phyloP scores from a whole-genome alignment of 805 yeast genomes.

The Candida railenensis region DNA sequence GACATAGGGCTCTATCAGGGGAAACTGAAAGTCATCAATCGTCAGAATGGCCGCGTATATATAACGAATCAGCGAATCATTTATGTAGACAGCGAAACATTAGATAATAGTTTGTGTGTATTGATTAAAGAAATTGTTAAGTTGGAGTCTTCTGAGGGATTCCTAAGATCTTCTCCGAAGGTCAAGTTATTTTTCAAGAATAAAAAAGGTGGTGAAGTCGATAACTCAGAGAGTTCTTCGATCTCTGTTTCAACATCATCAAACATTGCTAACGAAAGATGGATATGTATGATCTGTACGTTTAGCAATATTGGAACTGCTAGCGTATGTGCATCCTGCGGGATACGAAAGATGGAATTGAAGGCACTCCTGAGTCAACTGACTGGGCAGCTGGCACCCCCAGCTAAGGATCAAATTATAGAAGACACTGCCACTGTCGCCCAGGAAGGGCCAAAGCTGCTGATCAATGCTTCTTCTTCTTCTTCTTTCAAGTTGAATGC shows the following conservation, averaged over 20 bases:
- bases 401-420: neutral
- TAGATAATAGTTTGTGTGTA: constrained; percentile 45
- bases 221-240: neutral
- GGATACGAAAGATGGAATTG: constrained; percentile 20
- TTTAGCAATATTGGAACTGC: constrained; percentile 48
- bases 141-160: constrained; percentile 48
- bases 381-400: constrained; percentile 1
- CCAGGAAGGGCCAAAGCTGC: too few species aligned
- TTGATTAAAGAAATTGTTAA: constrained; percentile 41
- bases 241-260: neutral
- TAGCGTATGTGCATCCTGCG: constrained; percentile 37
- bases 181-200: constrained; percentile 38
- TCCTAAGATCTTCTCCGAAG: constrained; percentile 78
- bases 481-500: neutral
- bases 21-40: constrained; percentile 55
- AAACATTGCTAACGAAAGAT: constrained; percentile 27
- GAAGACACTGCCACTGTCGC: too few species aligned
- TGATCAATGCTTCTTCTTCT: too few species aligned
- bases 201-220: neutral
- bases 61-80: constrained; percentile 72
- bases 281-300: constrained; percentile 94
- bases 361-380: constrained; percentile 8
- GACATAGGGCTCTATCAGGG: constrained; percentile 78
- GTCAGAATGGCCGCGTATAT: constrained; percentile 77
- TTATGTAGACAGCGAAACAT: constrained; percentile 56